A percentile compares a stretch with the other conserved stretches of the same genome.
phyloP scores from a whole-genome alignment of 208 protist species.

The Herpetomonas tarakana region DNA sequence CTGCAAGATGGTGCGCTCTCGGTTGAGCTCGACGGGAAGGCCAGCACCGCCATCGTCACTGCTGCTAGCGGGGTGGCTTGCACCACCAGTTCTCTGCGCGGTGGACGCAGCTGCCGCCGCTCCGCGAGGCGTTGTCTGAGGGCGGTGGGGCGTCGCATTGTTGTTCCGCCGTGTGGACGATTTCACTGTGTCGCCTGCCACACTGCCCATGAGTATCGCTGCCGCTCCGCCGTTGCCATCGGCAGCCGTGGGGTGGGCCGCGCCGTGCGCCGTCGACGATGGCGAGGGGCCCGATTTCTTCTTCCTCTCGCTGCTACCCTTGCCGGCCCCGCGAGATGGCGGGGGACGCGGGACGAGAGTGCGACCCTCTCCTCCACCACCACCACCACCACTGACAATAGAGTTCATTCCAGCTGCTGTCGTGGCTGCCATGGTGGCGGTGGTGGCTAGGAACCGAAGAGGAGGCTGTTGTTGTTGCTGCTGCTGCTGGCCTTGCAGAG shows the following conservation, averaged over 20 bases:
- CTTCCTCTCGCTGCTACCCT: constrained; percentile 7
- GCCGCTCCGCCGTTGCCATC: not conserved
- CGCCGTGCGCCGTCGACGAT: not conserved
- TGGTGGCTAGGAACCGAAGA: constrained; percentile 6
- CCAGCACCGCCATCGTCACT: not conserved
- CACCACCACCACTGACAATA: no score
- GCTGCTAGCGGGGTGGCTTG: no score
- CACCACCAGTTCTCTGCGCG: no score
- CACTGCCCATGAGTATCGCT: no score
- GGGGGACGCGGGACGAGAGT: not conserved
- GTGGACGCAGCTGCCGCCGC: constrained; percentile 14
- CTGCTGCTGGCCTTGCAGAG: no score
- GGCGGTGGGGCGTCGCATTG: not conserved
- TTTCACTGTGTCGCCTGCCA: not conserved
- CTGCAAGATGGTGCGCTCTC: constrained; percentile 37
- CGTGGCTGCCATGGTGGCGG: constrained; percentile 3
- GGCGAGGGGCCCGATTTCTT: not conserved
- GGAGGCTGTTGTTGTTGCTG: no score
- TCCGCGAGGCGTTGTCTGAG: constrained; percentile 12
- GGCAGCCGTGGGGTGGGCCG: not conserved
- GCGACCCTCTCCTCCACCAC: no score
- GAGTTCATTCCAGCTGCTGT: not conserved
- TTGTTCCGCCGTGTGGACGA: not conserved
- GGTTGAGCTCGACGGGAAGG: constrained; percentile 32
- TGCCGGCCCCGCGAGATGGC: not conserved